phyloP scores from a whole-genome alignment of 2,329 filamentous ascomycete genomes.

The Reticulascus tulasneorum region DNA sequence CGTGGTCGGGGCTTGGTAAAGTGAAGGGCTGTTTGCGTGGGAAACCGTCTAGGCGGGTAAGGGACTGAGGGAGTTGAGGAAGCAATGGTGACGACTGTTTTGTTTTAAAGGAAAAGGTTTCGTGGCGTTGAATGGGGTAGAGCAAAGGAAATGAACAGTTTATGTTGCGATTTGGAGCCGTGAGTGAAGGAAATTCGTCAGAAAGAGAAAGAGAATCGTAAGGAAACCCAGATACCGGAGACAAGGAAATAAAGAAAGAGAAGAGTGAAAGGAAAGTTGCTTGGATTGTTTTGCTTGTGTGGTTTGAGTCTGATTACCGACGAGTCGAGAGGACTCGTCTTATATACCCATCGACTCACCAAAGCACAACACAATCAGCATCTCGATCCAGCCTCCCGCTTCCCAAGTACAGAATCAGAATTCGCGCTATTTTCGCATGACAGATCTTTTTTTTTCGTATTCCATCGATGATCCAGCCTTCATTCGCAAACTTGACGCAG shows the following conservation, averaged over 20 bases:
- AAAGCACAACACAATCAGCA: no score
- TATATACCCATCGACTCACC: no score
- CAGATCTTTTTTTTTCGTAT: no score
- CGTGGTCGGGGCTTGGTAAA: slow-evolving; percentile 30
- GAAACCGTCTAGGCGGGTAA: slow-evolving; percentile 38
- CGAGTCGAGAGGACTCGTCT: no score
- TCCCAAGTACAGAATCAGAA: no score
- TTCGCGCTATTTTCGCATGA: no score
- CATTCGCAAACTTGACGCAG: no score
- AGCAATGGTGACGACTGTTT: slow-evolving; percentile 11
- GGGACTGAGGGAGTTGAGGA: slow-evolving; percentile 26
- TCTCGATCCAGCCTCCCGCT: no score
- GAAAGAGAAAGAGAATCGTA: background rate
- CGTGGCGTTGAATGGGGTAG: background rate
- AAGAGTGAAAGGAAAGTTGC: background rate
- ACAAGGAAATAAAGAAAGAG: background rate
- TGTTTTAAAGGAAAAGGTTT: slow-evolving; percentile 6
- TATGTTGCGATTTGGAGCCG: background rate
- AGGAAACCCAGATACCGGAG: background rate
- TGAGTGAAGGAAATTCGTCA: no score
- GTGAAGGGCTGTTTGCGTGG: slow-evolving; percentile 31
- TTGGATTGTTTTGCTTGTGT: background rate
- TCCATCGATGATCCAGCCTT: no score
- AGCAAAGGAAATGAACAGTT: background rate
- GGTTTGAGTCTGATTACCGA: no score